Evolutionary conservation across 306 rosid genomes (phyloP), one percentile per base, ranked within the genome.

Genomic region (Senna tora): DNA sequence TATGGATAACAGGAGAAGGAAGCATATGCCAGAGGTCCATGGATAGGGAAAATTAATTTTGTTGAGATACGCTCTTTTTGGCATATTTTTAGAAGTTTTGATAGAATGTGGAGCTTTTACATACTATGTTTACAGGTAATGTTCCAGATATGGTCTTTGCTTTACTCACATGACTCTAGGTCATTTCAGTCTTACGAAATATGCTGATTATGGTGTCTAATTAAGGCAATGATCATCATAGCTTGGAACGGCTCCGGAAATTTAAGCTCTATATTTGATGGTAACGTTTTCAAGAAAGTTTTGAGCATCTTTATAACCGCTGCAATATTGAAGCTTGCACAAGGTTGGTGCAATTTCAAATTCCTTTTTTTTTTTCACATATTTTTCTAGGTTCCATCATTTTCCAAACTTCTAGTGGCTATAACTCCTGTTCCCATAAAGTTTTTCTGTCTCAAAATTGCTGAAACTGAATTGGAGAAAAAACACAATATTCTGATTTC

Each of bases 71-170:
- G 97, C 79, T 72, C 98, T 62, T 94, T 80, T 87, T 86, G 94
- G 90, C 98, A 94, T 77, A 59, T 94, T 58, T 89, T 94, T 84
- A 86, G 98, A 84, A 94, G 97, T 76, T 94, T 94, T 74, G 96
- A 94, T 74, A 87, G 97, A 77, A 89, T 94, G 97, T 94, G 98
- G 97, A 89, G 88, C 90, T 91, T 94, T 75, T 94, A 78, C 79
- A 91, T 94, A 59, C 75, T 94, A 75, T 77, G 83, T 82, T 87
- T 94, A 76, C 98, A 94, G 96, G 98, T 94, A 80, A 68, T 32
- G 65, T 72, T 77, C 60, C 59, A 55, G 15, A 51, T 72, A 60
- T 51, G 30, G 36, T 32, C 41, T 65, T 73, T 43, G 1, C 66
- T 57, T 50, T 74, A 54, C 55, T 62, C 43, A 20, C 49, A 76